Percentiles rank a stretch among this genome's conserved stretches.
Evolutionary conservation across 805 yeast species (phyloP).

Genomic region (Metschnikowia chrysomelidarum): DNA sequence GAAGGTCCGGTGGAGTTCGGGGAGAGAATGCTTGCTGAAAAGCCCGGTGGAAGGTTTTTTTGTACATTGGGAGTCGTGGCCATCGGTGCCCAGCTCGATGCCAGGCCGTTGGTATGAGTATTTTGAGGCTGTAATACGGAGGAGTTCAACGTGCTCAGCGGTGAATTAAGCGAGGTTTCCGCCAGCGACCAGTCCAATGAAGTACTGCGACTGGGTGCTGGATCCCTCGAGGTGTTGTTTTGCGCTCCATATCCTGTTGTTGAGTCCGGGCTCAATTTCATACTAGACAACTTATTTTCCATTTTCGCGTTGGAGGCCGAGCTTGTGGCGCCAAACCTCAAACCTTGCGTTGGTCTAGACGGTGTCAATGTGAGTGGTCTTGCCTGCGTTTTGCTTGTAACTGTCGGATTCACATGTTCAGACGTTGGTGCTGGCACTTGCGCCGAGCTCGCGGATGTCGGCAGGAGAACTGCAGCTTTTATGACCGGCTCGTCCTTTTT

Average conservation of each 20-base stretch:
- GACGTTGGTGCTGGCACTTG: background rate
- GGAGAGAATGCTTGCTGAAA: constrained; percentile 25
- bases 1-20: constrained; percentile 21
- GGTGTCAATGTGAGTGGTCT: constrained; percentile 12
- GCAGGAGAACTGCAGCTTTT: constrained; percentile 22
- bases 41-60: constrained; percentile 35
- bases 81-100: constrained; percentile 8
- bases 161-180: constrained; percentile 3
- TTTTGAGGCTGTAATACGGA: constrained; percentile 2
- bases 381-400: background rate
- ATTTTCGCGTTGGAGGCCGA: constrained; percentile 2
- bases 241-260: background rate
- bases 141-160: constrained; percentile 2
- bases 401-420: constrained; percentile 2
- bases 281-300: constrained; percentile 1
- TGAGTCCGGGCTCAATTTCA: constrained; percentile 4
- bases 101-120: background rate
- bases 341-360: constrained; percentile 5
- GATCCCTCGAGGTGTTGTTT: background rate
- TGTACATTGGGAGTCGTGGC: constrained; percentile 3
- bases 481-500: constrained; percentile 23
- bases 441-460: constrained; percentile 6
- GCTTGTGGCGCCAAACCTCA: constrained; percentile 13
- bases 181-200: constrained; percentile 10
- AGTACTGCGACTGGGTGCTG: background rate